phyloP scores from a whole-genome alignment of 306 rosid genomes.

The Rosa persica region DNA sequence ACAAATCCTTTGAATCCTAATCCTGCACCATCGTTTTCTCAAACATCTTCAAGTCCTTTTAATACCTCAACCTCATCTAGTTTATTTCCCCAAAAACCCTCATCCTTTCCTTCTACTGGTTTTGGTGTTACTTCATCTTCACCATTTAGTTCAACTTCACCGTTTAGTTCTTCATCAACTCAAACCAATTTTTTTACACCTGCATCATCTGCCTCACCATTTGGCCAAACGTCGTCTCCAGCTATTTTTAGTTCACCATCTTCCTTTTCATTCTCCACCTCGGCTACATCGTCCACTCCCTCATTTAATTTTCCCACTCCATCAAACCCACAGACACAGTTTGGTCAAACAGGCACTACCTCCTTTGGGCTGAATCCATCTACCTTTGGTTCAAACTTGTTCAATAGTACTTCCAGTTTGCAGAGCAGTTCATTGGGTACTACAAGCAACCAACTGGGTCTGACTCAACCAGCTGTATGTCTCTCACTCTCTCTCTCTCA shows the following conservation, averaged over 20 bases:
- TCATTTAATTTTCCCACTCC: constrained; percentile 61
- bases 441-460: constrained; percentile 49
- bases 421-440: constrained; percentile 47
- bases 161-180: constrained; percentile 49
- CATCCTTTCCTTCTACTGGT: constrained; percentile 47
- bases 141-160: constrained; percentile 56
- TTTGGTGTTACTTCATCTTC: constrained; percentile 53
- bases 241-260: constrained; percentile 47
- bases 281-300: constrained; percentile 47
- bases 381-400: constrained; percentile 47
- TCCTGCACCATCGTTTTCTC: constrained; percentile 57
- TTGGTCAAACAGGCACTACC: constrained; percentile 46
- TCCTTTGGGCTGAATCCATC: constrained; percentile 52
- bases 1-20: constrained; percentile 54
- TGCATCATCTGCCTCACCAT: constrained; percentile 35
- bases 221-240: constrained; percentile 41
- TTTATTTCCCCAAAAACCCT: constrained; percentile 63
- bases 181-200: constrained; percentile 47
- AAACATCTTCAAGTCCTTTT: constrained; percentile 64
- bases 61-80: constrained; percentile 49
- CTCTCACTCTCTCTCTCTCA: background rate
- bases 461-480: constrained; percentile 67
- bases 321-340: constrained; percentile 47
- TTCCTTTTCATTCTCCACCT: constrained; percentile 48
- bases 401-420: constrained; percentile 52